Conservation (phyloP, 2,329 filamentous ascomycete species). For the Magnaporthiopsis rhizophila region DNA sequence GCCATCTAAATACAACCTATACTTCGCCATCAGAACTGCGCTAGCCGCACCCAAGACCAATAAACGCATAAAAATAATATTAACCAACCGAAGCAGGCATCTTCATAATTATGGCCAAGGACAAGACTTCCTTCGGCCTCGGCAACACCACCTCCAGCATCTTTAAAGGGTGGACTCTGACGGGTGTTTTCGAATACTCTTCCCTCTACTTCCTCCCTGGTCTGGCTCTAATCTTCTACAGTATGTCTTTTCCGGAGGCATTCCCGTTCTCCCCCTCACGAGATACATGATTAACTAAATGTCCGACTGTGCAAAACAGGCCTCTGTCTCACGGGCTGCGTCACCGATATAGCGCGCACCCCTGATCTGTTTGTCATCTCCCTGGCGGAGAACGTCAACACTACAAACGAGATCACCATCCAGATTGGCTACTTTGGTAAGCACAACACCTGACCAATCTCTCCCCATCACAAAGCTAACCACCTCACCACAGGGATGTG, state of each 20-base stretch:
- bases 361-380: constrained; percentile 4
- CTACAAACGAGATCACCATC: neutral
- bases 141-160: too few relatives aligned
- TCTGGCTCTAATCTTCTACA: neutral
- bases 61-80: too few relatives aligned
- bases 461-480: too few relatives aligned
- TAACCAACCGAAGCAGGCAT: too few relatives aligned
- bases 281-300: neutral
- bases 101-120: too few relatives aligned
- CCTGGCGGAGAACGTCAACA: neutral
- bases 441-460: too few relatives aligned
- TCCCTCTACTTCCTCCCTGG: neutral
- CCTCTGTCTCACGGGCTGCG: neutral
- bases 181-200: too few relatives aligned
- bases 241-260: neutral
- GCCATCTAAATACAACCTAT: too few relatives aligned
- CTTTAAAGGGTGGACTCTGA: too few relatives aligned
- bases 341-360: neutral
- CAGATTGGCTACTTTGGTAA: constrained; percentile 5
- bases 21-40: too few relatives aligned
- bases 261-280: neutral
- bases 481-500: neutral
- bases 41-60: too few relatives aligned
- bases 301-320: neutral
- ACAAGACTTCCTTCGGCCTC: too few relatives aligned